Base-by-base conservation (phyloP, 495 filamentous ascomycete species). In the Trichoderma erinaceum region DNA sequence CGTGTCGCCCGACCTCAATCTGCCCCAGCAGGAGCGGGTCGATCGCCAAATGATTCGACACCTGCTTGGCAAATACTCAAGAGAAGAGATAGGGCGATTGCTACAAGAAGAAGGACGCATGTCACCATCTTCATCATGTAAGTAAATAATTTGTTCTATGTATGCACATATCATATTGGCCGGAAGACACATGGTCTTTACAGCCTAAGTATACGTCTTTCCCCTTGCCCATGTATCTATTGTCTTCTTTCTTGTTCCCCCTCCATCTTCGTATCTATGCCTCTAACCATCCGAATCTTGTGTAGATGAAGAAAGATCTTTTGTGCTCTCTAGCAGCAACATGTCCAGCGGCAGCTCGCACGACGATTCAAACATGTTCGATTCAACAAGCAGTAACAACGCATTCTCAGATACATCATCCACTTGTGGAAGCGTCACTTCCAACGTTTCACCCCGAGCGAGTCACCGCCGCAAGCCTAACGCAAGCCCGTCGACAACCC, bases 41-140 rank as follows among this genome's bases (percentile, higher is more conserved):
- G 67, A 68, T 52, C 67, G 67, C 3, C 67, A 68, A 23, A 68
- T 68, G 67, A 21, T 68, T 10, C 35, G 58, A 29, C 67, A 68
- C 41, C 58, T 68, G 13, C 38, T 68, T 52, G 41, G 52, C 10
- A 68, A 38, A 58, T 68, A 68, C 41, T 21, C 38, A 25, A 18
- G 38, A 41, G 67, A 68, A 18, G 67, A 50, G 15, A 41, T 68
- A 10, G 21, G 38, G 15, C 56, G 67, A 7, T 25, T 68, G 13
- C 27, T 68, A 16, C 58, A 64, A 16, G 67, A 68, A 64, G 48
- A 46, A 25, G 38, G 38, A 16, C 64, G 64, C 21, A n/a, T n/a
- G 63, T 41, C 63, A 65, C 35, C 63, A 65, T 41, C 63, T 35
- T 41, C 63, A 65, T 41, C 63, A 41, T 65, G 35, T 46, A 23